Evolutionary conservation across 2,329 filamentous ascomycete species (phyloP).

Genomic region (Aspergillus awamori): DNA sequence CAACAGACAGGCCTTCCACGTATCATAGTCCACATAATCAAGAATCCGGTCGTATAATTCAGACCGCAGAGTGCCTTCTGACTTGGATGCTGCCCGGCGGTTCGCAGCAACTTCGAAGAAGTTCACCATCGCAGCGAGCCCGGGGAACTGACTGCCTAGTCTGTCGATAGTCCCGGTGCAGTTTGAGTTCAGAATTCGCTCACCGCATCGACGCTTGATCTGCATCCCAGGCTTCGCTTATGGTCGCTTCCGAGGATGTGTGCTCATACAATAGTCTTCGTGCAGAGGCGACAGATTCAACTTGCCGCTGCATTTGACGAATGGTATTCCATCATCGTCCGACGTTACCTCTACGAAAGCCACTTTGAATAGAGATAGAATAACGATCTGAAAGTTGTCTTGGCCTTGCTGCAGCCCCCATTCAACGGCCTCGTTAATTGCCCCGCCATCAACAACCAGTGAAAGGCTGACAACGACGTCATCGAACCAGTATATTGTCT

Average conservation of each 20-base stretch:
- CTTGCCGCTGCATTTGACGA: neutral
- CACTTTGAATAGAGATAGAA: slow-evolving; percentile 9
- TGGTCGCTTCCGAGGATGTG: slow-evolving; percentile 12
- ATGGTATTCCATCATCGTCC: neutral
- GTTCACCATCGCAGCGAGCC: slow-evolving; percentile 14
- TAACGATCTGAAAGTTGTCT: slow-evolving; percentile 11
- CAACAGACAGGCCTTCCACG: slow-evolving; percentile 7
- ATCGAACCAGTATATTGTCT: slow-evolving; percentile 14
- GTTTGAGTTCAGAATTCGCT: slow-evolving; percentile 1
- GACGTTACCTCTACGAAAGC: slow-evolving; percentile 7
- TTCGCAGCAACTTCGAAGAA: slow-evolving; percentile 13
- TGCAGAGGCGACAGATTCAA: slow-evolving; percentile 6
- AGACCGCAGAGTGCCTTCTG: slow-evolving; percentile 3
- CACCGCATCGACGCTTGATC: neutral
- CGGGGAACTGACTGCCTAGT: slow-evolving; percentile 9
- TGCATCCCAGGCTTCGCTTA: slow-evolving; percentile 12
- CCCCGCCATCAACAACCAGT: slow-evolving; percentile 12
- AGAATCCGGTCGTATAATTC: slow-evolving; percentile 11
- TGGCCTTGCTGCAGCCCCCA: slow-evolving; percentile 9
- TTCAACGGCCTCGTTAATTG: slow-evolving; percentile 8
- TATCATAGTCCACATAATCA: slow-evolving; percentile 14
- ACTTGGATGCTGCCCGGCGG: slow-evolving; percentile 12
- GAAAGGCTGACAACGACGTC: slow-evolving; percentile 13
- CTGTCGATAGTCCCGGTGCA: slow-evolving; percentile 8
- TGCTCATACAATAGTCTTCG: slow-evolving; percentile 9